These are phyloP conservation scores for Phalaenopsis aphrodite DNA, from an alignment of 106 monocot genomes.

Conservation along the genomic window DNA sequence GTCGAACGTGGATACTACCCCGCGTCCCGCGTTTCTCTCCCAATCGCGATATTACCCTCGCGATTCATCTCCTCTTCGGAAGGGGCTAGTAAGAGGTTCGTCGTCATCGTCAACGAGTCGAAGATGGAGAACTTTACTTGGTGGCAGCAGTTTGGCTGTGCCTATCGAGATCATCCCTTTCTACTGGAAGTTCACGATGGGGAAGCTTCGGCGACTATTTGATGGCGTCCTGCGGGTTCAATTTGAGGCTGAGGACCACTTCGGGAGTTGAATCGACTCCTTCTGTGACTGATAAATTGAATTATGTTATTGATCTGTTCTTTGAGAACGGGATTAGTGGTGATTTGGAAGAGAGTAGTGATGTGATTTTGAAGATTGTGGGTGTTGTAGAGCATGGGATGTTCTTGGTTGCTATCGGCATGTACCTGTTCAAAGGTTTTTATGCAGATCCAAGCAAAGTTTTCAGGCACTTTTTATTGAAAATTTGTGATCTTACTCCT, in stretches of 20 bases:
- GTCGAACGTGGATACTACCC: too few relatives aligned
- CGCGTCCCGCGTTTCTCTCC: too few relatives aligned
- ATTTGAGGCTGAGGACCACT: constrained; percentile 40
- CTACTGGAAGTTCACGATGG: constrained; percentile 36
- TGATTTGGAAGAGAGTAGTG: constrained; percentile 52
- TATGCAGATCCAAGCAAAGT: background rate
- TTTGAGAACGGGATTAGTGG: constrained; percentile 64
- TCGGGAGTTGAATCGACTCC: constrained; percentile 16
- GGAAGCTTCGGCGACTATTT: constrained; percentile 29
- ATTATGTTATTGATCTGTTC: constrained; percentile 70
- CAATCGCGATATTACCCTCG: too few relatives aligned
- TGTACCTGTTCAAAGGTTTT: background rate
- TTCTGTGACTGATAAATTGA: constrained; percentile 68
- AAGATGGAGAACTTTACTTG: constrained; percentile 53
- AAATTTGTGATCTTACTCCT: too few relatives aligned
- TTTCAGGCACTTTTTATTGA: background rate
- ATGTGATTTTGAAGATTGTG: constrained; percentile 52
- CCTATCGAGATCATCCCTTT: constrained; percentile 77
- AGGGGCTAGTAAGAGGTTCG: constrained; percentile 44
- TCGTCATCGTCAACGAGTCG: constrained; percentile 81
- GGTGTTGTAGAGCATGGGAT: constrained; percentile 96
- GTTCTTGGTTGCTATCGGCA: too few relatives aligned
- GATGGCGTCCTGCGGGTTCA: constrained; percentile 26
- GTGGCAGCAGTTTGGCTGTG: constrained; percentile 51
- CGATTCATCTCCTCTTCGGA: constrained; percentile 36